phyloP scores from a whole-genome alignment of 2,329 filamentous ascomycete genomes.

The Curvularia hawaiiensis region DNA sequence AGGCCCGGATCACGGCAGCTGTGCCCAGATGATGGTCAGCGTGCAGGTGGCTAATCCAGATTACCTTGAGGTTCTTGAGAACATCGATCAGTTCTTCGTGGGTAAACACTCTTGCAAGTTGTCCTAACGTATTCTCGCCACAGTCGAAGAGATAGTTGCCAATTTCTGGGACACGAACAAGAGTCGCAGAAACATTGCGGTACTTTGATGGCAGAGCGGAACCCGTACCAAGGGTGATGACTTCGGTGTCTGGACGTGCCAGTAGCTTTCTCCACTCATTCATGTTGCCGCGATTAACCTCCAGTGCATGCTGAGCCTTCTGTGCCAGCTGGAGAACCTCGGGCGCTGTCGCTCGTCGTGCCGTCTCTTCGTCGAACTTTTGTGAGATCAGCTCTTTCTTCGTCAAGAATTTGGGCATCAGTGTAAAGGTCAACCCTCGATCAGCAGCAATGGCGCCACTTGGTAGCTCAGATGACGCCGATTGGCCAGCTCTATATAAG shows the following conservation, averaged over 20 bases:
- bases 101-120: conserved; percentile 76
- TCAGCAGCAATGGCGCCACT: conserved; percentile 40
- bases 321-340: conserved; percentile 62
- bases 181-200: conserved; percentile 89
- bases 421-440: conserved; percentile 50
- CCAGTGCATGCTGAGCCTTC: conserved; percentile 46
- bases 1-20: conserved; percentile 78
- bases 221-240: conserved; percentile 88
- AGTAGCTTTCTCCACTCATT: conserved; percentile 66
- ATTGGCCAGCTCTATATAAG: conserved; percentile 13
- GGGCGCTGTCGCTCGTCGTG: conserved; percentile 49
- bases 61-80: conserved; percentile 75
- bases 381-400: conserved; percentile 29
- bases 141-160: conserved; percentile 92
- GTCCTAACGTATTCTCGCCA: conserved; percentile 90
- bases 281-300: conserved; percentile 52
- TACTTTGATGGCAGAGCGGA: conserved; percentile 91
- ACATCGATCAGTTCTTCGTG: conserved; percentile 69
- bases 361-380: conserved; percentile 55
- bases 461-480: conserved; percentile 15
- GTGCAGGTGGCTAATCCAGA: conserved; percentile 96
- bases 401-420: conserved; percentile 53
- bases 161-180: conserved; percentile 80
- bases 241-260: conserved; percentile 75
- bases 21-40: conserved; percentile 95